Evolutionary conservation across 139 green algal genomes (phyloP).

Genomic region (Tetraselmis striata): DNA sequence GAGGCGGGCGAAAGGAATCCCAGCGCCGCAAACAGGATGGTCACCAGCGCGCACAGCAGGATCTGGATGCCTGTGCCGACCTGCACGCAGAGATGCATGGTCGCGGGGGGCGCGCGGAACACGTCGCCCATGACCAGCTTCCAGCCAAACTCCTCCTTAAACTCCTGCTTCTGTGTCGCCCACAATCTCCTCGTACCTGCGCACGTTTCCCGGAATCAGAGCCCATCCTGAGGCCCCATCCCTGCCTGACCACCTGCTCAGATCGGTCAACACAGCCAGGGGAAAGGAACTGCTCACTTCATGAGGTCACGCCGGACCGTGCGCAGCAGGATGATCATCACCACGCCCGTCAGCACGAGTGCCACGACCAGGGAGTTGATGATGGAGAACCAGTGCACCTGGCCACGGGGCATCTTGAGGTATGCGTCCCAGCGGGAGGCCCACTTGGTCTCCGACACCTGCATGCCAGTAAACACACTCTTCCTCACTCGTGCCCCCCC

Average conservation of each 20-base stretch:
- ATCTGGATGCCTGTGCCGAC: constrained; percentile 86
- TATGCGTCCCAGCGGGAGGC: constrained; percentile 91
- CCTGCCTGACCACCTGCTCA: too few relatives aligned
- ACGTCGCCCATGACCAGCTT: constrained; percentile 94
- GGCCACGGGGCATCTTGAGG: constrained; percentile 83
- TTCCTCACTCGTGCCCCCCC: too few relatives aligned
- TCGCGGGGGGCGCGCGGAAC: constrained; percentile 70
- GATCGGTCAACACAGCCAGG: too few relatives aligned
- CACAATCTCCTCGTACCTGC: constrained; percentile 85
- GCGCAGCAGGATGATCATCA: constrained; percentile 83
- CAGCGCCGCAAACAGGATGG: constrained; percentile 82
- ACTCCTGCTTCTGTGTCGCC: constrained; percentile 32
- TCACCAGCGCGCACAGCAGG: constrained; percentile 62
- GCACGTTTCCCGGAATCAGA: too few relatives aligned
- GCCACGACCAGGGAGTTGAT: constrained; percentile 92
- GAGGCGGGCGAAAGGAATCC: constrained; percentile 90
- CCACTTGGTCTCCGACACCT: constrained; percentile 67
- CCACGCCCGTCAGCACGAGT: constrained; percentile 84
- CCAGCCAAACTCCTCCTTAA: constrained; percentile 88
- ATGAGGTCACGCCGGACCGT: constrained; percentile 77
- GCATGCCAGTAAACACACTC: too few relatives aligned
- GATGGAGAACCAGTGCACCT: constrained; percentile 96
- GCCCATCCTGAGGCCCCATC: too few relatives aligned
- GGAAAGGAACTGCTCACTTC: neutral
- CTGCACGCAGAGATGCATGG: constrained; percentile 64